These are phyloP conservation scores for Diaporthe velutina DNA, from an alignment of 2,329 filamentous ascomycete species.

Conservation along the genomic window DNA sequence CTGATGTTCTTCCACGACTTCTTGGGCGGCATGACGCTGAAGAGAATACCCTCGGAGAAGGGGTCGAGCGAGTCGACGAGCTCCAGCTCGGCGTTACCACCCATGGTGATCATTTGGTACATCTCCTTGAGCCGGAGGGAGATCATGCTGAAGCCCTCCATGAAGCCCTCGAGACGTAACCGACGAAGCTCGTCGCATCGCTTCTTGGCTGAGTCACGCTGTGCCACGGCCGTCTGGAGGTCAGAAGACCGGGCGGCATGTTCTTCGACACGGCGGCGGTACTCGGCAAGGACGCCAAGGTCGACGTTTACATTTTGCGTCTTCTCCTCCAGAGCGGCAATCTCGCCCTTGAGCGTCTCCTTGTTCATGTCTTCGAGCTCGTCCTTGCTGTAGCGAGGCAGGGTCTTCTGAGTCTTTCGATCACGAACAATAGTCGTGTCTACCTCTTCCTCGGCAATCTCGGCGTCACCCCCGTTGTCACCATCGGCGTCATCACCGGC, in stretches of 20 bases:
- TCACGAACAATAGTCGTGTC: conserved; percentile 44
- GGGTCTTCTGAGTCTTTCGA: conserved; percentile 62
- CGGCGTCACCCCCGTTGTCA: conserved; percentile 42
- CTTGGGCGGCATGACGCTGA: conserved; percentile 99
- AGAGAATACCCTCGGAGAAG: conserved; percentile 96
- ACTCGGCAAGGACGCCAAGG: conserved; percentile 75
- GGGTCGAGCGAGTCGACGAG: conserved; percentile 96
- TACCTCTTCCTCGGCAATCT: conserved; percentile 43
- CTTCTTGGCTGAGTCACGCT: conserved; percentile 90
- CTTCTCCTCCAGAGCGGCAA: conserved; percentile 73
- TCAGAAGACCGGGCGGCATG: conserved; percentile 74
- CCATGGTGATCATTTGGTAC: conserved; percentile 99
- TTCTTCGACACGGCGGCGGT: conserved; percentile 55
- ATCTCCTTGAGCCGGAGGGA: conserved; percentile 97
- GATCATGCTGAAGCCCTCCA: conserved; percentile 96
- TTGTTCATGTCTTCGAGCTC: conserved; percentile 77
- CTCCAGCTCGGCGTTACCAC: conserved; percentile 96
- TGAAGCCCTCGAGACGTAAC: conserved; percentile 93
- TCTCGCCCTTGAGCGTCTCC: conserved; percentile 71
- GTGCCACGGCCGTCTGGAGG: conserved; percentile 80
- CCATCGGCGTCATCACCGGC: conserved; percentile 43
- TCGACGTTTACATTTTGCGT: conserved; percentile 91
- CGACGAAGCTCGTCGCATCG: conserved; percentile 92
- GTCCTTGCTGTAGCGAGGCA: conserved; percentile 83
- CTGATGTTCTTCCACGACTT: conserved; percentile 99